Evolutionary conservation across 805 yeast species (phyloP), one percentile per base, ranked within the genome.

Genomic region (Barnettozyma siamensis): DNA sequence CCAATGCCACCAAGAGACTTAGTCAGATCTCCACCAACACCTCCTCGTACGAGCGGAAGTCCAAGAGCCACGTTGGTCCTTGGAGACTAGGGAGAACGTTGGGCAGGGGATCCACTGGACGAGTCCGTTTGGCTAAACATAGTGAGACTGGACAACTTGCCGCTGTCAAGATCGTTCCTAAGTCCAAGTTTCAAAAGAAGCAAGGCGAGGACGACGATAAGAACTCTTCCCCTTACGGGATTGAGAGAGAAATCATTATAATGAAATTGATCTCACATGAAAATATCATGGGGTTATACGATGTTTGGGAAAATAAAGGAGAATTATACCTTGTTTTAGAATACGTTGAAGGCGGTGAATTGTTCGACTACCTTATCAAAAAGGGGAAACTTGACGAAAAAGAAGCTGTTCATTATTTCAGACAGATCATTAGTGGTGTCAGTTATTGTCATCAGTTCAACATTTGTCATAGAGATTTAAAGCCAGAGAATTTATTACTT

Each of bases 321-420:
- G 88, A 84, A 47, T 63, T 85, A 32, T 91, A 91, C 57, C 74
- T 93, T 51, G 94, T 93, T 7, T 66, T 93, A 42, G 99, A 93
- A 64, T 93, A 93, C 64, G 89, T 94, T 36, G 97, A 93, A 65
- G 96, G 96, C 40, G 99, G 99, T 34, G 99, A 93, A 66, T 70
- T 93, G 38, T 93, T 93, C 58, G 97, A 93, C 64, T 78, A 89
- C 51, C 70, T 93, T 41, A 89, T 93, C 44, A 88, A 88, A 59
- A 74, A 83, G 42, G 98, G 98, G 11, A 80, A 87, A 29, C 70
- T 93, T 34, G 89, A 83, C 41, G 99, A 93, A 62, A 70, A 72
- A 38, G 97, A 93, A 58, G 98, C 98, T 3, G 76, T 91, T 41
- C 77, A 78, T 53, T 93, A 89, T 66, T 93, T 93, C 62, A 76